Evolutionary conservation across 352 stramenopile genomes (phyloP).

Genomic region (Blastocystis sp.): DNA sequence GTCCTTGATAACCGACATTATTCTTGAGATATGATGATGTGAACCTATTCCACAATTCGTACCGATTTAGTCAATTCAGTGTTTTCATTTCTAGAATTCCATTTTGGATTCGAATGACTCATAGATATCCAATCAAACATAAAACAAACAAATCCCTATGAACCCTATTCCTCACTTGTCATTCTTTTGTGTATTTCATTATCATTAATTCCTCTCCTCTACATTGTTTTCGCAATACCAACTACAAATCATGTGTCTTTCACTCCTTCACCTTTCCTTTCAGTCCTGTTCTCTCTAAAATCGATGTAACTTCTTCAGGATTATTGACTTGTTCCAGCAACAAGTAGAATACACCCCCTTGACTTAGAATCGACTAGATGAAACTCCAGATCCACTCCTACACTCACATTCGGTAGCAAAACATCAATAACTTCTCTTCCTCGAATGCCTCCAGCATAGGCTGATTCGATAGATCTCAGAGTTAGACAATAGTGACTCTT

Average conservation of each 20-base stretch:
- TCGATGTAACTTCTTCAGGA: not conserved
- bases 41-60: not conserved
- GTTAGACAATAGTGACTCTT: not conserved
- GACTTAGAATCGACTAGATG: conserved; percentile 9
- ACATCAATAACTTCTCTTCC: conserved; percentile 16
- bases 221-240: not conserved
- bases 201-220: conserved; percentile 30
- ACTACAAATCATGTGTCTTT: not conserved
- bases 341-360: not conserved
- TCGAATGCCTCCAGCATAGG: not conserved
- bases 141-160: not conserved
- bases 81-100: not conserved
- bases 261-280: not conserved
- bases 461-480: conserved; percentile 6
- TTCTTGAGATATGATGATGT: not conserved
- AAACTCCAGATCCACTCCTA: not conserved
- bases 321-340: not conserved
- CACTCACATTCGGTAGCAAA: not conserved
- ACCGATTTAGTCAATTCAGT: not conserved
- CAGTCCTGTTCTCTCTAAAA: not conserved
- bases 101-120: not conserved
- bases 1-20: conserved; percentile 31
- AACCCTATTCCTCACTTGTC: not conserved
- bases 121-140: not conserved
- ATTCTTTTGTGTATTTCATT: not conserved